Base-by-base conservation (phyloP, 176 grass and related monocot genomes). In the Paspalum vaginatum region DNA sequence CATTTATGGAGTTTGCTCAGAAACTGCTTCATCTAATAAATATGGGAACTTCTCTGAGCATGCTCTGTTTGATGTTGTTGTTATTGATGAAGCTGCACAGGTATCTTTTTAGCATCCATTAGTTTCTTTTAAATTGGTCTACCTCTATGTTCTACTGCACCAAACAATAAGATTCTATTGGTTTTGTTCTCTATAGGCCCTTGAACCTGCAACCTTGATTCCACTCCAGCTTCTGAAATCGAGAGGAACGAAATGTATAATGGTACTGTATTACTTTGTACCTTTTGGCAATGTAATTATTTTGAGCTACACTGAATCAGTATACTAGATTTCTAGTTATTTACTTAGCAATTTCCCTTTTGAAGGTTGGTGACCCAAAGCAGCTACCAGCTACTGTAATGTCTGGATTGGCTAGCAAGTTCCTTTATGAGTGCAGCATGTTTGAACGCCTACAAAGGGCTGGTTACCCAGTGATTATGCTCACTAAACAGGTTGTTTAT, bases 341-440 rank as follows among this genome's bases (percentile, higher is more conserved):
- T 71, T 76, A 80, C 69, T 49, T 72, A 37, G 14, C 68, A 25
- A 55, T 80, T 22, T 75, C 70, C 65, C 50, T 76, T 81, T 89
- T 87, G 90, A 87, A 98, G 95, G 95, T 95, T 78, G 95, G 95
- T 65, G 95, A 98, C 75, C 95, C 95, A n/a, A 98, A 93, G 90
- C 95, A 98, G 61, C 81, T 98, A 25, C 95, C 95, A 57, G 95
- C 95, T 75, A 98, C 95, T 22, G 95, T 98, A 38, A 89, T 98
- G 79, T 98, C 95, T 85, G 85, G 87, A 80, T 81, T 98, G 49
- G 92, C 92, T 51, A 91, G 92, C 72, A 98, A 98, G 71, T 98
- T 94, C 90, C 80, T 88, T 18, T 98, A 93, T 55, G 90, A 98
- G 61, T 98, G 95, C 79, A 98, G 95, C 84, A 98, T 98, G 95